These are phyloP conservation scores for Epichloe aotearoae DNA, from an alignment of 2,329 filamentous ascomycete species.

Conservation along the genomic window DNA sequence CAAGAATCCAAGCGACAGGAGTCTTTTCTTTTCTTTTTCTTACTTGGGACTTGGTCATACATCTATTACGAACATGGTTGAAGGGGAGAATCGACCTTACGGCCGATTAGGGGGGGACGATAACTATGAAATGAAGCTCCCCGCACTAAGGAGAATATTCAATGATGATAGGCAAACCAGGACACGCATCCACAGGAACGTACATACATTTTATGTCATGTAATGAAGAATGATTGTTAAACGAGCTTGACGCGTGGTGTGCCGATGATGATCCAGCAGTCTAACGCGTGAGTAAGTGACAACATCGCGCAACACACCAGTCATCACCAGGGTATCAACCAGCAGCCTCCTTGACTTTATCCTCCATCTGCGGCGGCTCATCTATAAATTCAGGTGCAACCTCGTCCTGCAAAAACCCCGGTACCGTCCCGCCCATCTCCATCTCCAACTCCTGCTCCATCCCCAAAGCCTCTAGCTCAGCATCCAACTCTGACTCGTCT, in stretches of 20 bases:
- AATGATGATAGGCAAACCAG: not conserved
- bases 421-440: conserved; percentile 50
- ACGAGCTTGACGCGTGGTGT: not conserved
- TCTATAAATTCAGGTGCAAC: conserved; percentile 81
- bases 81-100: no score
- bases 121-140: not conserved
- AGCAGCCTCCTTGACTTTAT: conserved; percentile 73
- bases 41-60: not conserved
- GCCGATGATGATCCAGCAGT: not conserved
- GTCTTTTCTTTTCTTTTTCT: not conserved
- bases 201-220: not conserved
- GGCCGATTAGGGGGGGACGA: not conserved
- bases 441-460: conserved; percentile 86
- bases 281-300: not conserved
- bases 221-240: not conserved
- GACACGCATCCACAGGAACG: not conserved
- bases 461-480: conserved; percentile 86
- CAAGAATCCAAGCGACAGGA: not conserved
- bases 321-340: conserved; percentile 22
- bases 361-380: conserved; percentile 61
- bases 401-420: conserved; percentile 83
- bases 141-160: not conserved
- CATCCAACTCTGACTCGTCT: conserved; percentile 90
- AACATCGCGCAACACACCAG: not conserved
- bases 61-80: not conserved